Conservation (phyloP, 163 green algal genomes). For the Chloromonas sp. region DNA sequence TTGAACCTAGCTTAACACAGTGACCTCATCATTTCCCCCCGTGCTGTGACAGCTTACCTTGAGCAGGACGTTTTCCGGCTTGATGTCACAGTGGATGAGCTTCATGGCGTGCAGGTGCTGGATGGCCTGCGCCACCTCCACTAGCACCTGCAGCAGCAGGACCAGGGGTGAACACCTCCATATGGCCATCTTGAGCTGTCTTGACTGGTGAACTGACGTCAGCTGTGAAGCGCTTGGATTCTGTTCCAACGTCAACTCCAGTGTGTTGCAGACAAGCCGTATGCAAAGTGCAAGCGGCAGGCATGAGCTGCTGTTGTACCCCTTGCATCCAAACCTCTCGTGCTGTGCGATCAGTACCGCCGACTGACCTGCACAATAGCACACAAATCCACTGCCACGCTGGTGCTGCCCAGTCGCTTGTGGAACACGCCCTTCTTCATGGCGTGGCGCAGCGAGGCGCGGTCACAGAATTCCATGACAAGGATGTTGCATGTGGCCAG, state of each 20-base stretch:
- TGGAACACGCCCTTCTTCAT: conserved; percentile 63
- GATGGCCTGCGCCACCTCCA: conserved; percentile 62
- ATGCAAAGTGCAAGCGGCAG: conserved; percentile 1
- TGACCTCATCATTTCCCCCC: no score
- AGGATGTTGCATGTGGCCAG: conserved; percentile 49
- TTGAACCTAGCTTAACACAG: no score
- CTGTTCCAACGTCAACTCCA: no score
- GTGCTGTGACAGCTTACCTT: conserved; percentile 21
- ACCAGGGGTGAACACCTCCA: no score
- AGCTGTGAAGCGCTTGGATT: no score
- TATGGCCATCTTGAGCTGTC: no score
- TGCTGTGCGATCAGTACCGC: no score
- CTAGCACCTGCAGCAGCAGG: conserved; percentile 33
- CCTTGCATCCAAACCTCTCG: no score
- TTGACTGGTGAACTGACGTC: no score
- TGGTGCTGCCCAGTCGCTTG: conserved; percentile 47
- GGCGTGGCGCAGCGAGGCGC: conserved; percentile 29
- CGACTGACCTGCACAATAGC: conserved; percentile 43
- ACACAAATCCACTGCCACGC: conserved; percentile 52
- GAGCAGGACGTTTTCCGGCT: conserved; percentile 70
- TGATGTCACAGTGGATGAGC: conserved; percentile 75
- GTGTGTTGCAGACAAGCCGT: neutral
- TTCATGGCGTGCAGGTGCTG: conserved; percentile 66
- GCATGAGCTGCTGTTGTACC: no score
- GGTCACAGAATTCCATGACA: conserved; percentile 29